phyloP scores from a whole-genome alignment of 106 monocot genomes.

The Dendrobium huoshanense region DNA sequence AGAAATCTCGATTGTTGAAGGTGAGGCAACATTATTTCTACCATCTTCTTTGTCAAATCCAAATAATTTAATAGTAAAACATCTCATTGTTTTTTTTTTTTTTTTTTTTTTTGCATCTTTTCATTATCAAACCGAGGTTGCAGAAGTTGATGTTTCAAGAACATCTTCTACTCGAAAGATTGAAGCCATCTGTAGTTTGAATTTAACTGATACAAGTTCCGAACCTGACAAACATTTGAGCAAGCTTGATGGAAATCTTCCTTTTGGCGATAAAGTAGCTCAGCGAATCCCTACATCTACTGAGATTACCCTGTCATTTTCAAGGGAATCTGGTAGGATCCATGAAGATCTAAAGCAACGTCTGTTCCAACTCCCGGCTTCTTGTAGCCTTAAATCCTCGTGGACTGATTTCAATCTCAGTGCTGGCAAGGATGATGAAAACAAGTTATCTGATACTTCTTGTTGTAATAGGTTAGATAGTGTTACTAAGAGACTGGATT shows the following conservation, averaged over 20 bases:
- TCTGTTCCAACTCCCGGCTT: constrained; percentile 47
- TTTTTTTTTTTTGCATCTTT: background rate
- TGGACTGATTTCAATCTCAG: constrained; percentile 39
- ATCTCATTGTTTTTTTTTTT: background rate
- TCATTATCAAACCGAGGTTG: constrained; percentile 18
- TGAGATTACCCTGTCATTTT: background rate
- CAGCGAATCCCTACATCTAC: background rate
- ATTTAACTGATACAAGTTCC: constrained; percentile 4
- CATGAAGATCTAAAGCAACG: constrained; percentile 54
- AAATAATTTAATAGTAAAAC: background rate
- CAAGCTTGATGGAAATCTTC: background rate
- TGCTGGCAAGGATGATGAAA: constrained; percentile 35
- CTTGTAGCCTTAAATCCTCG: constrained; percentile 39
- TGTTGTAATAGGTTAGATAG: constrained; percentile 6
- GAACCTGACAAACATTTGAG: constrained; percentile 14
- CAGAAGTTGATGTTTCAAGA: constrained; percentile 4
- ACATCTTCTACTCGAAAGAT: constrained; percentile 9
- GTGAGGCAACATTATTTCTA: background rate
- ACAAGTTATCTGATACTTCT: constrained; percentile 25
- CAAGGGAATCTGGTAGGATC: constrained; percentile 28
- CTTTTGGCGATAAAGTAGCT: background rate
- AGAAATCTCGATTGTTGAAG: constrained; percentile 18
- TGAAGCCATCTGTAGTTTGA: constrained; percentile 17
- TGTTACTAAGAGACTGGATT: constrained; percentile 28
- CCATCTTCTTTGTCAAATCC: background rate